Percentiles rank a stretch among this genome's conserved stretches.
These are phyloP conservation scores for Sparassis latifolia DNA, from an alignment of 1,284 basidiomycete genomes.

Conservation along the genomic window DNA sequence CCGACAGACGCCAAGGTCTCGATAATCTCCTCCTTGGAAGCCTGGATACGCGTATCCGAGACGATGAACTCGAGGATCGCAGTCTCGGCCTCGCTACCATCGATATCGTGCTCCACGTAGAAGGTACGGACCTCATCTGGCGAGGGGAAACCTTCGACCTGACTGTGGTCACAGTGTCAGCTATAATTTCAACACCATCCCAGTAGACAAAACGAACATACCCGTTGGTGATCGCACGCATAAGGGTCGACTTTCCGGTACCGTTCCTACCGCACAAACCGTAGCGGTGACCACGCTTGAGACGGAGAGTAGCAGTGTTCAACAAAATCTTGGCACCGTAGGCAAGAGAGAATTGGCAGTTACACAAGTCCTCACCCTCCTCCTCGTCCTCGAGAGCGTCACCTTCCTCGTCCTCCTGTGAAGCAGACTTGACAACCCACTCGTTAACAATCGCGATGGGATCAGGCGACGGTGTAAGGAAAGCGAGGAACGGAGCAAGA, in stretches of 20 bases:
- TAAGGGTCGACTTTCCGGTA: slow-evolving; percentile 97
- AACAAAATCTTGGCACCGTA: slow-evolving; percentile 98
- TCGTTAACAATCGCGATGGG: slow-evolving; percentile 70
- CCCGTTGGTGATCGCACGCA: slow-evolving; percentile 92
- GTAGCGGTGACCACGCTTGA: slow-evolving; percentile 98
- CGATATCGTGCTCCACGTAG: slow-evolving; percentile 99
- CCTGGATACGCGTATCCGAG: slow-evolving; percentile 80
- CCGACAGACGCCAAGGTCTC: slow-evolving; percentile 87
- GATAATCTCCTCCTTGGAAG: slow-evolving; percentile 63
- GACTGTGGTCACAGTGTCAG: slow-evolving; percentile 33
- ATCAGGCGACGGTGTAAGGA: slow-evolving; percentile 62
- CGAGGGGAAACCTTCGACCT: slow-evolving; percentile 97
- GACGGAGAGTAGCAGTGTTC: slow-evolving; percentile 92
- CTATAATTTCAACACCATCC: not conserved
- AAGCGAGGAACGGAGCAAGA: slow-evolving; percentile 73
- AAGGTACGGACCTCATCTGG: slow-evolving; percentile 95
- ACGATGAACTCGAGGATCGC: slow-evolving; percentile 88
- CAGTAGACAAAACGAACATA: slow-evolving; percentile 12
- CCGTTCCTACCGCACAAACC: slow-evolving; percentile 98
- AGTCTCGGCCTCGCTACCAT: slow-evolving; percentile 90
- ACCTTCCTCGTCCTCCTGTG: slow-evolving; percentile 68
- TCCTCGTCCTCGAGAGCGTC: slow-evolving; percentile 84
- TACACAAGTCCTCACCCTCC: slow-evolving; percentile 96
- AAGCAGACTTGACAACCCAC: slow-evolving; percentile 85
- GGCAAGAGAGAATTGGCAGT: slow-evolving; percentile 96